A percentile compares a stretch with the other conserved stretches of the same genome.
phyloP scores from a whole-genome alignment of 306 rosid genomes.

The Parietaria judaica region DNA sequence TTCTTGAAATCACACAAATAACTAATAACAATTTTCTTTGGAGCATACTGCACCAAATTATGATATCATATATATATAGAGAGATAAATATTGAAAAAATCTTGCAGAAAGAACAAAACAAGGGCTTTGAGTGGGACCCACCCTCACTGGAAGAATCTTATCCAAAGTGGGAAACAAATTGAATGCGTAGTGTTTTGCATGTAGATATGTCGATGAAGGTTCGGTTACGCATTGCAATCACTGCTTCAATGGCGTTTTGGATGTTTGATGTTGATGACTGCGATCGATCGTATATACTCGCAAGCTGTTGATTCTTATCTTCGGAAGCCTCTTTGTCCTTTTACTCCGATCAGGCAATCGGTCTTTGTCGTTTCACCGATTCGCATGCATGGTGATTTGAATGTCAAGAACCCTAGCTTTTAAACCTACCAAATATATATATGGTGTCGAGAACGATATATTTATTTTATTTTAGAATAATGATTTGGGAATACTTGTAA shows the following conservation, averaged over 20 bases:
- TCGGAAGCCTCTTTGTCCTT: slow-evolving; percentile 23
- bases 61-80: too few relatives aligned
- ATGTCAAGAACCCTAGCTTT: not conserved
- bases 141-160: not conserved
- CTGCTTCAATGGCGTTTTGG: not conserved
- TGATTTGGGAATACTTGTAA: not conserved
- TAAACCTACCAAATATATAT: not conserved
- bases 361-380: slow-evolving; percentile 7
- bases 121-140: not conserved
- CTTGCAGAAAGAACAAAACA: too few relatives aligned
- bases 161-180: slow-evolving; percentile 7
- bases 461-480: not conserved
- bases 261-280: slow-evolving; percentile 10
- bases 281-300: not conserved
- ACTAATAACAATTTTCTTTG: too few relatives aligned
- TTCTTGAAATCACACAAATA: too few relatives aligned
- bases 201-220: not conserved
- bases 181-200: slow-evolving; percentile 1
- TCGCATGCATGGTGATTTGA: not conserved
- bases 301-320: slow-evolving; percentile 13
- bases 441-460: not conserved
- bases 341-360: slow-evolving; percentile 4
- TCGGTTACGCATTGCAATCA: not conserved
- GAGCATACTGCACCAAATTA: too few relatives aligned
- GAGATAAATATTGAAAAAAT: too few relatives aligned